Evolutionary conservation across 495 filamentous ascomycete genomes (phyloP).

Genomic region (Penicillium manginii): DNA sequence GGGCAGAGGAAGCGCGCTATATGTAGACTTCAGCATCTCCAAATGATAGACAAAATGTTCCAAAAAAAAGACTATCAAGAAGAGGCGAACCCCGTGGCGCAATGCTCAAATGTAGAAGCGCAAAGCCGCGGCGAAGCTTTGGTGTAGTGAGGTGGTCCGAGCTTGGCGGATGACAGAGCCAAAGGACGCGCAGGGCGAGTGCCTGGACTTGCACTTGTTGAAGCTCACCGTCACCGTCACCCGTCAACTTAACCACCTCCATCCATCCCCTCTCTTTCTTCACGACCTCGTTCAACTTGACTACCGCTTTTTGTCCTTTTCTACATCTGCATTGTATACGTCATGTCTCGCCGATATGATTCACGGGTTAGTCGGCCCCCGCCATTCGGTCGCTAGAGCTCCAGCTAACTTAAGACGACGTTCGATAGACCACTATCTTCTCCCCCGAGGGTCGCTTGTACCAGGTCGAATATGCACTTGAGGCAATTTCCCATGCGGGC

Average conservation of each 20-base stretch:
- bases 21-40: constrained; percentile 49
- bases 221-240: constrained; percentile 22
- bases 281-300: constrained; percentile 11
- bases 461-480: constrained; percentile 98
- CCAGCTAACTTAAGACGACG: constrained; percentile 53
- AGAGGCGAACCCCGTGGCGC: constrained; percentile 19
- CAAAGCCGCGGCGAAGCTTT: constrained; percentile 32
- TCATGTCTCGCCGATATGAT: constrained; percentile 98
- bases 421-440: constrained; percentile 93
- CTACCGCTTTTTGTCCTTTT: constrained; percentile 9
- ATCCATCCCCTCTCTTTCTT: constrained; percentile 13
- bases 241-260: constrained; percentile 21
- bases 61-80: background rate
- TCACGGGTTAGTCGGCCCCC: constrained; percentile 70
- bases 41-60: background rate
- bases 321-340: constrained; percentile 26
- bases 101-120: constrained; percentile 11
- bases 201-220: constrained; percentile 42
- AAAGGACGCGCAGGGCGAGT: constrained; percentile 50
- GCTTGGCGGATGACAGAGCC: constrained; percentile 45
- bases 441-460: constrained; percentile 97
- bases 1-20: constrained; percentile 57
- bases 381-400: constrained; percentile 33
- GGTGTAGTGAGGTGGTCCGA: constrained; percentile 48
- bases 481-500: constrained; percentile 97